Percentiles rank a stretch among this genome's conserved stretches.
phyloP scores from a whole-genome alignment of 2,329 filamentous ascomycete species.

The Metarhizium sp. region DNA sequence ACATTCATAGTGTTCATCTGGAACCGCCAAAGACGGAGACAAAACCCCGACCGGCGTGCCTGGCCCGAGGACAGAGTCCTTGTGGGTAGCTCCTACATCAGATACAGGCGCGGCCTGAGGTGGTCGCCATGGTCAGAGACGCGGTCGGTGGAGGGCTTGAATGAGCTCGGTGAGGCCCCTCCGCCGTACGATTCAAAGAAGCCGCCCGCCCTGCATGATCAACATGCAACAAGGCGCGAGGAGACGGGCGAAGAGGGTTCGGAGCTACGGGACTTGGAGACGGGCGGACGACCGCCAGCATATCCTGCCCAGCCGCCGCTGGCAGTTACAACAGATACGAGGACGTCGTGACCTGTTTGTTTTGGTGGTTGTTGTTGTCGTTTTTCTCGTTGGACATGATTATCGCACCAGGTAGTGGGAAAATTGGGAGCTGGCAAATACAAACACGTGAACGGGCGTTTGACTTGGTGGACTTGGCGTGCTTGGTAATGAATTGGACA shows the following conservation, averaged over 20 bases:
- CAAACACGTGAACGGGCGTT: not conserved
- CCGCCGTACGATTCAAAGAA: constrained; percentile 45
- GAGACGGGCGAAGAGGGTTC: constrained; percentile 3
- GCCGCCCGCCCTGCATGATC: constrained; percentile 7
- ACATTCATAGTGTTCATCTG: constrained; percentile 6
- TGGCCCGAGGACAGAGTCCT: constrained; percentile 3
- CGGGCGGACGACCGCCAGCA: constrained; percentile 17
- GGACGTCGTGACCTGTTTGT: not conserved
- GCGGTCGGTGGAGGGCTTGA: constrained; percentile 42
- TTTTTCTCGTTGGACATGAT: not conserved
- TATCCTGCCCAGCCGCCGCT: constrained; percentile 18
- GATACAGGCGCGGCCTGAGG: constrained; percentile 6
- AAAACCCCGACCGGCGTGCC: not conserved
- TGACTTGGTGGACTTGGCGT: not conserved
- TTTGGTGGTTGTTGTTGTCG: not conserved
- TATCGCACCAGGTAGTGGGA: not conserved
- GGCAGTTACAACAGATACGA: constrained; percentile 12
- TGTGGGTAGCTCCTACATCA: not conserved
- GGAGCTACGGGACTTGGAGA: constrained; percentile 19
- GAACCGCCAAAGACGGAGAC: constrained; percentile 5
- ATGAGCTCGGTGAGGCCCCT: constrained; percentile 56
- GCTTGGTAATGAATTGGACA: not conserved
- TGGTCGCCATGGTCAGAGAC: constrained; percentile 17
- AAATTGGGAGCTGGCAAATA: not conserved
- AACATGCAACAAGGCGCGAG: not conserved